A percentile compares a stretch with the other conserved stretches of the same genome.
Conservation (phyloP, 2,329 filamentous ascomycete species). For the Fusarium fracticaudum region DNA sequence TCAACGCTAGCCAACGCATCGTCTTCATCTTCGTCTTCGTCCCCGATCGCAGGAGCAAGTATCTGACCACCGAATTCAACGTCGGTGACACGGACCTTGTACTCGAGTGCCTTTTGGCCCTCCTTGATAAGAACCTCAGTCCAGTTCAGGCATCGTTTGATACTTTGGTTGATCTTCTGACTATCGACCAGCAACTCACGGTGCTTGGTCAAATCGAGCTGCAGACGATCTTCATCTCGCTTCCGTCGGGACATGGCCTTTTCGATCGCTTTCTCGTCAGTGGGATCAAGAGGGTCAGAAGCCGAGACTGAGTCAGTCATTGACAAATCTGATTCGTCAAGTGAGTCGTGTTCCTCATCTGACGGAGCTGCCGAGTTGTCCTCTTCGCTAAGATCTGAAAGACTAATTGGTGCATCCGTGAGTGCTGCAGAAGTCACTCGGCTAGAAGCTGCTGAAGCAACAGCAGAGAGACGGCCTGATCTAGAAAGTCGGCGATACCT, state of each 20-base stretch:
- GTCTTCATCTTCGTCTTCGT: slow-evolving; percentile 46
- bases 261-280: slow-evolving; percentile 44
- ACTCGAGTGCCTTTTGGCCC: slow-evolving; percentile 86
- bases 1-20: slow-evolving; percentile 28
- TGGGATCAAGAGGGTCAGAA: slow-evolving; percentile 51
- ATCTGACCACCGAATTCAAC: slow-evolving; percentile 84
- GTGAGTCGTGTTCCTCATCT: slow-evolving; percentile 58
- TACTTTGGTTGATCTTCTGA: slow-evolving; percentile 93
- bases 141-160: slow-evolving; percentile 88
- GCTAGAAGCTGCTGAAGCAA: slow-evolving; percentile 59
- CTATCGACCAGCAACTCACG: slow-evolving; percentile 88
- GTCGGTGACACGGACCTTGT: slow-evolving; percentile 81
- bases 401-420: slow-evolving; percentile 54
- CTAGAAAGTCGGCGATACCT: slow-evolving; percentile 87
- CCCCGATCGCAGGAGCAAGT: slow-evolving; percentile 73
- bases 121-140: slow-evolving; percentile 92
- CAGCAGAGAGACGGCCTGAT: slow-evolving; percentile 74
- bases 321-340: slow-evolving; percentile 63
- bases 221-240: slow-evolving; percentile 83
- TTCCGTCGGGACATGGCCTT: slow-evolving; percentile 60
- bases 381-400: slow-evolving; percentile 61
- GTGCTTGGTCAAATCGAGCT: slow-evolving; percentile 86
- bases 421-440: slow-evolving; percentile 55
- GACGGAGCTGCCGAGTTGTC: slow-evolving; percentile 45
- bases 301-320: slow-evolving; percentile 49